Base-by-base conservation (phyloP, 1,139 yeast genomes). In the Meyerozyma guilliermondii region DNA sequence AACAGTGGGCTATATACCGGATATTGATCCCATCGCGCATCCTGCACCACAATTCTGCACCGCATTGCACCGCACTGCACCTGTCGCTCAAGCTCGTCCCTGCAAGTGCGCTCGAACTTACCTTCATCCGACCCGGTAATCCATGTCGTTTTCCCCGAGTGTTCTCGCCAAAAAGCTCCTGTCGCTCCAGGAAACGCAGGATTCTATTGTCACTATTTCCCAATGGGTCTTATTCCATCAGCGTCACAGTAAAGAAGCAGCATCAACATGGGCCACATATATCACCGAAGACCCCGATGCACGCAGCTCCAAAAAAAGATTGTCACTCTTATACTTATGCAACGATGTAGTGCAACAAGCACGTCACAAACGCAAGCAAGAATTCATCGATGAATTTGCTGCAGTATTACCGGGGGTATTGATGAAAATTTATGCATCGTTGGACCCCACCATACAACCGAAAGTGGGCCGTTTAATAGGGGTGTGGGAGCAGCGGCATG, bases 281-380 rank as follows among this genome's bases (percentile, higher is more conserved):
- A 59, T 78, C 13, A 46, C 60, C 41, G 13, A 50, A 49, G 17
- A 35, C 45, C 28, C 50, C 51, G 5, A 22, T 43, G 9, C 20
- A 7, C 37, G 18, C 10, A 26, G 16, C 24, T 14, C 39, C 13
- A 18, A 28, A 16, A 38, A 29, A 22, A 74, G 74, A 49, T 69
- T 88, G 41, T 72, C 83, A 2, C 60, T 85, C 43, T 69, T 88
- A 28, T 87, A 88, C 54, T 69, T 88, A 17, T 85, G 87, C 43
- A 88, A 88, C 58, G 96, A 88, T 53, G 84, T 88, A 22, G 85
- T 87, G 1, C 96, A 88, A 60, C 87, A 86, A 56, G 81, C 92
- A 3, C 72, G 83, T 43, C 83, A 85, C 38, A 80, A 81, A 54
- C 71, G 76, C 49, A 80, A 78, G 53, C 65, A 63, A 2, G 87